Conservation (phyloP, 345 rosid genomes). For the Cardamine resedifolia region DNA sequence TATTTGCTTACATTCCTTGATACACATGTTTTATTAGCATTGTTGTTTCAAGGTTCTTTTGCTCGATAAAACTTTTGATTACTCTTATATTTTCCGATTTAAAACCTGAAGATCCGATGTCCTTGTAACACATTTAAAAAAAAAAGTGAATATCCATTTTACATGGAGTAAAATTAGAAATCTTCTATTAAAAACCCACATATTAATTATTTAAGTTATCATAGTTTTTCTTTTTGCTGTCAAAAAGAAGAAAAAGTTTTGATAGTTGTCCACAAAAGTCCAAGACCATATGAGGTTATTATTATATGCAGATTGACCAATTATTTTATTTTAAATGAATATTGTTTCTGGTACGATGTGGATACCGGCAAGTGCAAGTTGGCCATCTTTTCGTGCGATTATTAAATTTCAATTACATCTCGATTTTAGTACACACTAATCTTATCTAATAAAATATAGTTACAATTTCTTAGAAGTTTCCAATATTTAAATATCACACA, state of each 20-base stretch:
- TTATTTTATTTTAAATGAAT: neutral
- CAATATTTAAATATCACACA: no score
- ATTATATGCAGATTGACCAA: constrained; percentile 2
- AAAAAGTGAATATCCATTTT: no score
- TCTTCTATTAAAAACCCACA: neutral
- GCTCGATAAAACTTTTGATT: neutral
- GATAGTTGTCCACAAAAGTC: constrained; percentile 7
- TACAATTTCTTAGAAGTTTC: no score
- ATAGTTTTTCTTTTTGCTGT: neutral
- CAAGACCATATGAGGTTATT: neutral
- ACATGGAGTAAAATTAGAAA: neutral
- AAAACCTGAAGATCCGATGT: no score
- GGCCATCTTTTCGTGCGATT: constrained; percentile 11
- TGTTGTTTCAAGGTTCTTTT: neutral
- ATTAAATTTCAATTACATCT: neutral
- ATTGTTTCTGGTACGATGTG: constrained; percentile 19
- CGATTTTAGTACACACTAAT: no score
- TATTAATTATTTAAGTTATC: neutral
- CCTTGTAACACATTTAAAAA: no score
- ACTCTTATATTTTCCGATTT: neutral
- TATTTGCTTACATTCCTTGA: neutral
- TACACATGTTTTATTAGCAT: neutral
- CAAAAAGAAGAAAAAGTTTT: neutral
- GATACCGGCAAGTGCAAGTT: constrained; percentile 25
- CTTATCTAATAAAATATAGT: no score